Evolutionary conservation across 2,329 filamentous ascomycete species (phyloP).

Genomic region (Colletotrichum lindemuthianum): DNA sequence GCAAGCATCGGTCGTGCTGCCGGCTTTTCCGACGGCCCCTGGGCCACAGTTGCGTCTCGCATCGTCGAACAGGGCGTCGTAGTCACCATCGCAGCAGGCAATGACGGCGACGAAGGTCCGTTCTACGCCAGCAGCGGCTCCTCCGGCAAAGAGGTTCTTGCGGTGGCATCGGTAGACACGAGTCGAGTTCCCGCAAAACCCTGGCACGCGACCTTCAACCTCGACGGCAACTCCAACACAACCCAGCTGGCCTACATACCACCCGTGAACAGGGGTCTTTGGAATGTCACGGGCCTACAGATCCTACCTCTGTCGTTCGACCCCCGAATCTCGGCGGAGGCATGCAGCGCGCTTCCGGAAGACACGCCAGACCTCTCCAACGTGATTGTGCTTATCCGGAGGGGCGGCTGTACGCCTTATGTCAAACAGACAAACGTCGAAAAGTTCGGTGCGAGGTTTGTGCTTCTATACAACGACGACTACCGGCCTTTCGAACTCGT

Average conservation of each 20-base stretch:
- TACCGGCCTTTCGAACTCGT: conserved; percentile 25
- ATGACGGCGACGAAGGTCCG: conserved; percentile 58
- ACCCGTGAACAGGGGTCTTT: conserved; percentile 41
- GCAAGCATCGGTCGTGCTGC: conserved; percentile 28
- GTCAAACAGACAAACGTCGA: conserved; percentile 42
- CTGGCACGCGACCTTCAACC: conserved; percentile 44
- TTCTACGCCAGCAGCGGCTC: conserved; percentile 56
- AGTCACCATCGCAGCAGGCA: conserved; percentile 62
- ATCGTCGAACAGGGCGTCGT: conserved; percentile 53
- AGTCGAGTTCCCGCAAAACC: conserved; percentile 41
- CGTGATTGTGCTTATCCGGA: conserved; percentile 42
- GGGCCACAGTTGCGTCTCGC: conserved; percentile 29
- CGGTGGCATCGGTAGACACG: conserved; percentile 53
- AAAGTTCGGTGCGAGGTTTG: conserved; percentile 40
- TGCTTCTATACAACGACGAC: conserved; percentile 44
- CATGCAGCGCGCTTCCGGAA: conserved; percentile 40
- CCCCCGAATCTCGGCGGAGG: conserved; percentile 39
- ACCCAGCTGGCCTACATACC: conserved; percentile 46
- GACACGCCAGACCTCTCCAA: conserved; percentile 39
- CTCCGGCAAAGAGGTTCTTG: conserved; percentile 52
- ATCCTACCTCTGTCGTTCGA: conserved; percentile 41
- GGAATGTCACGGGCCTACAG: conserved; percentile 46
- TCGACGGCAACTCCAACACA: conserved; percentile 39
- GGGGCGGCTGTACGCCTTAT: conserved; percentile 45
- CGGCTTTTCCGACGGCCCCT: conserved; percentile 29